A percentile compares a stretch with the other conserved stretches of the same genome.
Conservation (phyloP, 2,329 filamentous ascomycete species). For the Tricladium varicosporioides region DNA sequence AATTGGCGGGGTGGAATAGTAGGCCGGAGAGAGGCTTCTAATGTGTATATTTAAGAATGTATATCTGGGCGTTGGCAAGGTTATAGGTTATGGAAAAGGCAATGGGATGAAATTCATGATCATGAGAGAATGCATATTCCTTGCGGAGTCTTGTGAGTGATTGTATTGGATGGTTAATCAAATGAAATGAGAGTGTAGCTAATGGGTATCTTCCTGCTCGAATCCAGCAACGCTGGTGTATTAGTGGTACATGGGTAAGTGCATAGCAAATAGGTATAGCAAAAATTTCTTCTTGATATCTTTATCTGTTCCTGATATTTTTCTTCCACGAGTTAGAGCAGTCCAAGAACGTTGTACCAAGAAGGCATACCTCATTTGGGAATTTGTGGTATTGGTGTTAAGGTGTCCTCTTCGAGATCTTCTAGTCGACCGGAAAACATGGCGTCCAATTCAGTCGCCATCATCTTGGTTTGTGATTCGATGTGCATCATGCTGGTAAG, state of each 20-base stretch:
- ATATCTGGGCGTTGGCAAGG: slow-evolving; percentile 1
- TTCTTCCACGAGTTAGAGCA: not conserved
- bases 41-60: not conserved
- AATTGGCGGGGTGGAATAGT: slow-evolving; percentile 41
- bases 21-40: slow-evolving; percentile 30
- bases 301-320: not conserved
- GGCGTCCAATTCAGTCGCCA: slow-evolving; percentile 26
- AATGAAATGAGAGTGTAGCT: slow-evolving; percentile 9
- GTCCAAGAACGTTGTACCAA: no score
- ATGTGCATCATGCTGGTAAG: slow-evolving; percentile 27
- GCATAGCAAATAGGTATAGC: slow-evolving; percentile 27
- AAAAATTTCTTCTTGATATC: slow-evolving; percentile 8
- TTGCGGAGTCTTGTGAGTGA: slow-evolving; percentile 6
- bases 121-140: slow-evolving; percentile 1
- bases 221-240: slow-evolving; percentile 8
- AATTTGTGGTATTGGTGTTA: not conserved
- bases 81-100: not conserved
- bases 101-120: slow-evolving; percentile 1
- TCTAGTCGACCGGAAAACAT: slow-evolving; percentile 27
- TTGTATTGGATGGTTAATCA: slow-evolving; percentile 6
- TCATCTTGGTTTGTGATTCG: slow-evolving; percentile 24
- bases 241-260: slow-evolving; percentile 22
- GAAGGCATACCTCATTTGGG: not conserved
- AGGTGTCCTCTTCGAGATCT: slow-evolving; percentile 16
- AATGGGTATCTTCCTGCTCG: slow-evolving; percentile 23